Percentiles rank a stretch among this genome's conserved stretches.
These are phyloP conservation scores for Metschnikowia reukaufii DNA, from an alignment of 805 yeast genomes.

Conservation along the genomic window DNA sequence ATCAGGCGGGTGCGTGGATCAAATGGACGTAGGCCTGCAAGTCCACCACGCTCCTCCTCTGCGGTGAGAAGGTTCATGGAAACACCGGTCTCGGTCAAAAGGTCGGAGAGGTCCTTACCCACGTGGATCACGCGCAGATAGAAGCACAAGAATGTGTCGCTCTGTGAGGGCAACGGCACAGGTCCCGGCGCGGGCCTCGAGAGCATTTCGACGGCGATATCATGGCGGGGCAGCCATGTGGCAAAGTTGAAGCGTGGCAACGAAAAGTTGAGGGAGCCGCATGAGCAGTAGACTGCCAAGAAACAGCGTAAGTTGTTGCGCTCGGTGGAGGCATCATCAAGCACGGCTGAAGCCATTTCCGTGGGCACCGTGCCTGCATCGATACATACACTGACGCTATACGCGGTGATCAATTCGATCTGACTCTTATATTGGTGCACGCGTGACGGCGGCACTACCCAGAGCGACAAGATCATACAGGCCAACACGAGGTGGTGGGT, in stretches of 20 bases:
- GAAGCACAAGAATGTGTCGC: constrained; percentile 37
- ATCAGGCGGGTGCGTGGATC: constrained; percentile 1
- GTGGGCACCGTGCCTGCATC: constrained; percentile 39
- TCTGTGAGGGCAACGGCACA: neutral
- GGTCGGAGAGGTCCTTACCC: constrained; percentile 51
- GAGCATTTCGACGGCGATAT: constrained; percentile 27
- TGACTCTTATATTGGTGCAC: constrained; percentile 56
- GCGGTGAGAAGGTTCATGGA: constrained; percentile 14
- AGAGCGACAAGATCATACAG: constrained; percentile 46
- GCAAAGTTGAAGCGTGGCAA: constrained; percentile 52
- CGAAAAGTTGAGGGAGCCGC: constrained; percentile 52
- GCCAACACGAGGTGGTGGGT: constrained; percentile 42
- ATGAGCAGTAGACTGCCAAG: constrained; percentile 49
- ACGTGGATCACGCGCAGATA: constrained; percentile 45
- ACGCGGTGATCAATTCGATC: constrained; percentile 46
- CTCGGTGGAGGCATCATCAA: constrained; percentile 23
- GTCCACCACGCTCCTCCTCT: constrained; percentile 7
- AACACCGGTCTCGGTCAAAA: constrained; percentile 10
- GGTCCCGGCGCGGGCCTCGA: constrained; percentile 5
- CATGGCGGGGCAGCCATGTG: constrained; percentile 47
- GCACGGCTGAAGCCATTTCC: neutral
- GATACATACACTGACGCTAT: constrained; percentile 47
- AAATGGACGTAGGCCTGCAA: constrained; percentile 1
- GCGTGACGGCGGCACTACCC: constrained; percentile 54
- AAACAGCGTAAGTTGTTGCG: constrained; percentile 40